Evolutionary conservation across 768 basidiomycete species (phyloP).

Genomic region (Lactarius indigo): DNA sequence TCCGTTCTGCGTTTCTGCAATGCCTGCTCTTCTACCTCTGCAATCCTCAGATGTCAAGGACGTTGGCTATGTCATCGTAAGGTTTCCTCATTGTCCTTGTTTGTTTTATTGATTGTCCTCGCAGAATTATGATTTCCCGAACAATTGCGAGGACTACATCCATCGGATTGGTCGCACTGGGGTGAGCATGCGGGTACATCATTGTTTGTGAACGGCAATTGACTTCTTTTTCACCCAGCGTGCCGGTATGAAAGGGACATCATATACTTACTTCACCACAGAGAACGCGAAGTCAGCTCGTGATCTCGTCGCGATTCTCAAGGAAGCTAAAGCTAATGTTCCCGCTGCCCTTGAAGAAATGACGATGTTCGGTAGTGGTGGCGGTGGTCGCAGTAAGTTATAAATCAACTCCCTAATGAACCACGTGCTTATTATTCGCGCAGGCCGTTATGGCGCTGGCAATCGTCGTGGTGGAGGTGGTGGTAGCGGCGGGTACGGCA

Average conservation of each 20-base stretch:
- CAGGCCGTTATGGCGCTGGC: conserved; percentile 58
- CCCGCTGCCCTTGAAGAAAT: conserved; percentile 93
- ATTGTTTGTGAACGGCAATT: background rate
- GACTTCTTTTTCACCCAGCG: conserved; percentile 45
- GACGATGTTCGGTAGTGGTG: conserved; percentile 81
- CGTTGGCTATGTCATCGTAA: conserved; percentile 92
- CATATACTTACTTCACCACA: conserved; percentile 95
- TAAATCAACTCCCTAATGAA: background rate
- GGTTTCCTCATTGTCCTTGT: conserved; percentile 34
- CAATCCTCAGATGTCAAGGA: conserved; percentile 89
- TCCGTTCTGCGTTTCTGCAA: conserved; percentile 28
- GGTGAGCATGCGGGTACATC: conserved; percentile 39
- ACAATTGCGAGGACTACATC: conserved; percentile 97
- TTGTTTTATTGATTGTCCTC: background rate
- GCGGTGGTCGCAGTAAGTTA: conserved; percentile 64
- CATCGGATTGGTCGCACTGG: conserved; percentile 99
- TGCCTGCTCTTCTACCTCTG: conserved; percentile 28
- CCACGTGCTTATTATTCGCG: conserved; percentile 12
- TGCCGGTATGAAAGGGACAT: conserved; percentile 86
- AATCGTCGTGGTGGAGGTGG: conserved; percentile 47
- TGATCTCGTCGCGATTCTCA: conserved; percentile 81
- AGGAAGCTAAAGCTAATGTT: conserved; percentile 81
- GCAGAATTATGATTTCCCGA: conserved; percentile 96
- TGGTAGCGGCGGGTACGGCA: conserved; percentile 41
- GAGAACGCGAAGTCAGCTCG: conserved; percentile 94